Base-by-base conservation (phyloP, 2,329 filamentous ascomycete genomes). In the Thelonectria blattea region DNA sequence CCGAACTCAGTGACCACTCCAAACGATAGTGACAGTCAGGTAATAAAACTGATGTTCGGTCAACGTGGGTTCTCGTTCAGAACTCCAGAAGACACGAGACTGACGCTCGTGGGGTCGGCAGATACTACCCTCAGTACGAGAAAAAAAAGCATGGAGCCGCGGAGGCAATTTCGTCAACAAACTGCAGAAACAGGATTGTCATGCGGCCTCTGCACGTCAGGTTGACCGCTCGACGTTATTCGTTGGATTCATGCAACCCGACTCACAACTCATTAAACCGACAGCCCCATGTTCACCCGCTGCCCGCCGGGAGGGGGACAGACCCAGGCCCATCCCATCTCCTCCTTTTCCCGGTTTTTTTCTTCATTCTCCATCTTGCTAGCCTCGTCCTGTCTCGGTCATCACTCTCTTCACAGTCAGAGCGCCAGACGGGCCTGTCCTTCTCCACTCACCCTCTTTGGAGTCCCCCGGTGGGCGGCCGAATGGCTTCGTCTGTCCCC, bases 381-480 rank as follows among this genome's bases (percentile, higher is more conserved):
- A 47, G 45, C 30, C 55, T 27, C 24, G 15, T 10, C 20, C 41
- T 56, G 51, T 62, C 62, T 69, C 65, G 62, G 67, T 61, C 60
- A 59, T 68, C 43, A 50, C 58, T 58, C 63, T 65, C 20, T 30
- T 30, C 5, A 30, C 27, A 30, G 65, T 63, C 63, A 61, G 55
- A 63, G 67, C 55, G 56, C 58, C 37, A 65, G 65, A 68, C 61
- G 65, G 48, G 54, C 41, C 27, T 30, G 58, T 34, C 52, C 52
- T 54, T 53, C 41, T 41, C 56, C 54, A 60, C 62, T 41, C 51
- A 42, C 60, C 61, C 56, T 55, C 49, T 57, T 52, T 50, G 45
- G 20, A n/a, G 45, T 32, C 43, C 62, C 63, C 59, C 63, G 64
- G 59, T 67, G 43, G 46, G 53, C 34, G 45, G 53, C 53, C 52